Base-by-base conservation (phyloP, 2,329 filamentous ascomycete species). In the Ampelomyces quisqualis region DNA sequence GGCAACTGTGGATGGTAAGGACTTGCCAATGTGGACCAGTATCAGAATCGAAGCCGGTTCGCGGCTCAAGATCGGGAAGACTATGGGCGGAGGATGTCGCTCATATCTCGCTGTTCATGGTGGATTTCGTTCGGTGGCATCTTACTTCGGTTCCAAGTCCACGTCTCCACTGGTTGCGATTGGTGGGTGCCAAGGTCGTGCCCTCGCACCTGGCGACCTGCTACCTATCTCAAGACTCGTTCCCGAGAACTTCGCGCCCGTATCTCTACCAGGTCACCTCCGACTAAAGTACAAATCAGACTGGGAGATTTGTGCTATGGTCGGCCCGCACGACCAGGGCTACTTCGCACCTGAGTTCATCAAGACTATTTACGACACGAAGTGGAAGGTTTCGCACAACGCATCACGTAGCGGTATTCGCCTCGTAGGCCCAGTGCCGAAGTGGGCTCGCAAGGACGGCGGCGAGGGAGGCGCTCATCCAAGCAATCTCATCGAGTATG, bases 381-480 rank as follows among this genome's bases (percentile, higher is more conserved):
- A 72, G n/a, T 83, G 79, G 77, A 78, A 78, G 34, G 70, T 84
- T 2, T 79, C 76, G 0, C 80, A 84, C 51, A 84, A 84, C 43
- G 75, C 78, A 1, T 78, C 77, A 9, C 70, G 82, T 41, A 79
- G 75, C 27, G 82, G 80, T 0, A 78, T 85, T 18, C 73, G 81
- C 5, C 70, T 85, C 0, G 62, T 80, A 2, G 81, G 81, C 0
- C 79, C 80, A 0, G 72, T 74, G 1, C 78, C 79, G 0, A 73
- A 76, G 47, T 85, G 78, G 76, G 77, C 79, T 10, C 70, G 82
- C 5, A 60, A 73, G 21, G 75, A 80, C 48, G 82, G 81, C 8
- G 82, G 81, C 0, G 80, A 82, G 45, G 82, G 80, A 6, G 82
- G 82, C 8, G 73, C 77, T 1, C 82, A 85, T 58, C 82, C 82